Conservation (phyloP, 805 yeast genomes). For the Candida ascalaphidarum region DNA sequence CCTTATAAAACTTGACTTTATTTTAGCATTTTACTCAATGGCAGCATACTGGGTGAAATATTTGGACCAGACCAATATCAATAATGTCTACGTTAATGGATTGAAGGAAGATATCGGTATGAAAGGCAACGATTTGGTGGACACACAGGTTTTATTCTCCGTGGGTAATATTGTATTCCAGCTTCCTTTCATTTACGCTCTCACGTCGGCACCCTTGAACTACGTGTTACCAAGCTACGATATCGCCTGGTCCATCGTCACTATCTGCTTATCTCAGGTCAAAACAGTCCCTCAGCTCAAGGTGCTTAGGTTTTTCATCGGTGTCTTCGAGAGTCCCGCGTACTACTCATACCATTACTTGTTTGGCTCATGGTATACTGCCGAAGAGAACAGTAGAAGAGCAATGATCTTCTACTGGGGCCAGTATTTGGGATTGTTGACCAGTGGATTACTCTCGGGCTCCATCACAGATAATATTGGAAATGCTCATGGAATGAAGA, state of each 20-base stretch:
- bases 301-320: conserved; percentile 59
- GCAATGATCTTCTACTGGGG: conserved; percentile 57
- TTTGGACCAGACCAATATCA: conserved; percentile 51
- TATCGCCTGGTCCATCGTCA: conserved; percentile 59
- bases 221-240: conserved; percentile 48
- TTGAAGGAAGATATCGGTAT: conserved; percentile 49
- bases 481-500: conserved; percentile 45
- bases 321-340: conserved; percentile 61
- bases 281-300: conserved; percentile 43
- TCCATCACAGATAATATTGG: conserved; percentile 39
- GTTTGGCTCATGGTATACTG: conserved; percentile 33
- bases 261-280: conserved; percentile 46
- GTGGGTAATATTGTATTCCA: conserved; percentile 56
- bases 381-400: conserved; percentile 49
- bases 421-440: conserved; percentile 52
- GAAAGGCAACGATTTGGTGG: conserved; percentile 54
- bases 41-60: conserved; percentile 58
- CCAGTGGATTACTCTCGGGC: conserved; percentile 57
- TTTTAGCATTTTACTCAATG: conserved; percentile 24
- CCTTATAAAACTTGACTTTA: conserved; percentile 22
- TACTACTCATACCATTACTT: conserved; percentile 27
- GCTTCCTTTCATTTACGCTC: conserved; percentile 50
- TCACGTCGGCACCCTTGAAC: conserved; percentile 50
- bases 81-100: conserved; percentile 61
- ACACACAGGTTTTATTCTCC: conserved; percentile 49